phyloP scores from a whole-genome alignment of 768 basidiomycete genomes.

The Phylloporus rhodoxanthus region DNA sequence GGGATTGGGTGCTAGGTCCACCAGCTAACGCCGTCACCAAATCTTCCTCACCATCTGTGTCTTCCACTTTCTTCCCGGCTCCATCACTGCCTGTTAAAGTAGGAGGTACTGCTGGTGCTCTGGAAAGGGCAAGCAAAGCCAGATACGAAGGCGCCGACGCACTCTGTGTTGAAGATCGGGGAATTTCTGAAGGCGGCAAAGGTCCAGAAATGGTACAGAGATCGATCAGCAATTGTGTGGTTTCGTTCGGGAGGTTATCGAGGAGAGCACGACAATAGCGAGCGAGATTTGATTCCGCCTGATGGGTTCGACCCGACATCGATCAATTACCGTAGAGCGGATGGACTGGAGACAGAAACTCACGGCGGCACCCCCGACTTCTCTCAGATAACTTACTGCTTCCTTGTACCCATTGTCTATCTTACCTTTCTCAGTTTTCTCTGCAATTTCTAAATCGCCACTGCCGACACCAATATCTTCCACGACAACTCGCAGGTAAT shows the following conservation, averaged over 20 bases:
- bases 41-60: constrained; percentile 15
- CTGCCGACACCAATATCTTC: constrained; percentile 64
- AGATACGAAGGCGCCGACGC: constrained; percentile 57
- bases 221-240: constrained; percentile 87
- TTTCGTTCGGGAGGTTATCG: constrained; percentile 75
- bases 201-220: constrained; percentile 69
- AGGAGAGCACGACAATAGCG: constrained; percentile 87
- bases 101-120: constrained; percentile 41
- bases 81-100: constrained; percentile 34
- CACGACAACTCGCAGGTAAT: constrained; percentile 89
- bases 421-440: constrained; percentile 33
- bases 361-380: constrained; percentile 74
- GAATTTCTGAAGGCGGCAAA: constrained; percentile 31
- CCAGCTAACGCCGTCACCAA: constrained; percentile 14
- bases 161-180: constrained; percentile 19
- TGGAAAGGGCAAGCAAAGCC: constrained; percentile 72
- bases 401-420: constrained; percentile 47
- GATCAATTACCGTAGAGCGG: neutral
- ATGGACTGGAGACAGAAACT: constrained; percentile 27
- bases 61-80: constrained; percentile 16
- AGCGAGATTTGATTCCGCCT: constrained; percentile 84
- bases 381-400: constrained; percentile 75
- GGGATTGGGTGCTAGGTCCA: constrained; percentile 24
- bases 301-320: neutral
- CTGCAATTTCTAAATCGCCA: constrained; percentile 4